These are phyloP conservation scores for Ganoderma resinaceum DNA, from an alignment of 1,284 basidiomycete genomes.

Conservation along the genomic window DNA sequence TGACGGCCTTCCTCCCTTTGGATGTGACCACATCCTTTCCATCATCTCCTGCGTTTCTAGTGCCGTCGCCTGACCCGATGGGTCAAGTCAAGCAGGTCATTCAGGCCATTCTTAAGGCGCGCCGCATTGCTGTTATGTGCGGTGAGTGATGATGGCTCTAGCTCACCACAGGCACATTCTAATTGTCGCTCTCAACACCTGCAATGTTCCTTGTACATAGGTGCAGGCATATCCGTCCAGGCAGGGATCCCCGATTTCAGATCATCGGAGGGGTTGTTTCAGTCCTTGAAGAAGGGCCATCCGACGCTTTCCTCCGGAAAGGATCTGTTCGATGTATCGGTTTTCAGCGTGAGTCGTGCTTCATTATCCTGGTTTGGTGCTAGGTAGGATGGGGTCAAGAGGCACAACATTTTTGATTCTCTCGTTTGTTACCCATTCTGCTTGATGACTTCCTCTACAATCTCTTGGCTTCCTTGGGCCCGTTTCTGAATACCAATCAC, in stretches of 20 bases:
- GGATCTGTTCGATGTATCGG: slow-evolving; percentile 91
- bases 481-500: neutral
- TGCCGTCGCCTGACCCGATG: slow-evolving; percentile 43
- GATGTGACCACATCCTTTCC: slow-evolving; percentile 41
- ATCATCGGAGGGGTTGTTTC: slow-evolving; percentile 84
- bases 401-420: neutral
- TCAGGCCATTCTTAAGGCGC: slow-evolving; percentile 78
- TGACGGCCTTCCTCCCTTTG: slow-evolving; percentile 46
- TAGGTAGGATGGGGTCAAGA: neutral
- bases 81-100: slow-evolving; percentile 59
- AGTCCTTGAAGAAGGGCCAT: slow-evolving; percentile 79
- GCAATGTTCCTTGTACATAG: slow-evolving; percentile 47
- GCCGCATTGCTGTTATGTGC: slow-evolving; percentile 85
- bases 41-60: slow-evolving; percentile 45
- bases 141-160: slow-evolving; percentile 56
- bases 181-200: slow-evolving; percentile 10
- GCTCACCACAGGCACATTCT: slow-evolving; percentile 21
- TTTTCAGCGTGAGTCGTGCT: slow-evolving; percentile 76
- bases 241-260: slow-evolving; percentile 95
- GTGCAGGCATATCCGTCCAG: slow-evolving; percentile 91
- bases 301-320: slow-evolving; percentile 80
- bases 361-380: neutral
- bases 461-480: neutral
- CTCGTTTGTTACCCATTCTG: neutral
- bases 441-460: neutral